Percentiles rank a stretch among this genome's conserved stretches.
Conservation (phyloP, 345 rosid species). For the Acer yangbiense region DNA sequence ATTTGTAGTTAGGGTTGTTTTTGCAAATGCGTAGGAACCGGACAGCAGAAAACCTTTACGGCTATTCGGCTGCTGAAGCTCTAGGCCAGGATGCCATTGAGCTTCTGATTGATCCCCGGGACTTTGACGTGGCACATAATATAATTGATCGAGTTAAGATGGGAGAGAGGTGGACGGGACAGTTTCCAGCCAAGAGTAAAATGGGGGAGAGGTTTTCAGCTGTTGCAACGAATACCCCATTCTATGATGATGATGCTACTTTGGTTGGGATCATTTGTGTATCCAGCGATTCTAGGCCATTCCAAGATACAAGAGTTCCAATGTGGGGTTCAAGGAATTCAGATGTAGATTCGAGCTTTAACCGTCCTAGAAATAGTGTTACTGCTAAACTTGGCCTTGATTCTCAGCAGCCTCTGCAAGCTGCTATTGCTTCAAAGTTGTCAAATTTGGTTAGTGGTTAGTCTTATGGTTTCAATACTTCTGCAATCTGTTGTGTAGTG, state of each 20-base stretch:
- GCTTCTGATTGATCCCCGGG: conserved; percentile 66
- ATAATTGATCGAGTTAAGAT: conserved; percentile 49
- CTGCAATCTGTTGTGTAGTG: conserved; percentile 20
- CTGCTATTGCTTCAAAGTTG: conserved; percentile 84
- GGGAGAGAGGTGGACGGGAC: conserved; percentile 96
- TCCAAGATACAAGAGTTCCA: conserved; percentile 42
- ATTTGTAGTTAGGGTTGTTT: conserved; percentile 3
- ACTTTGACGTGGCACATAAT: conserved; percentile 49
- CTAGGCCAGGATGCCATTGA: conserved; percentile 71
- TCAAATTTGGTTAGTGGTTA: conserved; percentile 96
- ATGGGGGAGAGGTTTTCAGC: conserved; percentile 60
- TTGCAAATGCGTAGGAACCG: conserved; percentile 64
- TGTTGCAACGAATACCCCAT: conserved; percentile 73
- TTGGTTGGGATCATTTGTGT: conserved; percentile 83
- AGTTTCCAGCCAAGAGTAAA: conserved; percentile 83
- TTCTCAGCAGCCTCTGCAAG: conserved; percentile 89
- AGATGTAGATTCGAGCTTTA: conserved; percentile 56
- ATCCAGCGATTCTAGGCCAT: conserved; percentile 59
- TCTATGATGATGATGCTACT: conserved; percentile 69
- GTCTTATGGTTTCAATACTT: conserved; percentile 33
- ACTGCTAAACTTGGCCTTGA: conserved; percentile 83
- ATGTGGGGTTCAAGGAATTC: conserved; percentile 31
- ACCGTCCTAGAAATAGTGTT: conserved; percentile 46
- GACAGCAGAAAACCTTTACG: conserved; percentile 82
- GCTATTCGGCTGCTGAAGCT: conserved; percentile 77